These are phyloP conservation scores for Aureobasidium sp. DNA, from an alignment of 2,329 filamentous ascomycete species.

Conservation along the genomic window DNA sequence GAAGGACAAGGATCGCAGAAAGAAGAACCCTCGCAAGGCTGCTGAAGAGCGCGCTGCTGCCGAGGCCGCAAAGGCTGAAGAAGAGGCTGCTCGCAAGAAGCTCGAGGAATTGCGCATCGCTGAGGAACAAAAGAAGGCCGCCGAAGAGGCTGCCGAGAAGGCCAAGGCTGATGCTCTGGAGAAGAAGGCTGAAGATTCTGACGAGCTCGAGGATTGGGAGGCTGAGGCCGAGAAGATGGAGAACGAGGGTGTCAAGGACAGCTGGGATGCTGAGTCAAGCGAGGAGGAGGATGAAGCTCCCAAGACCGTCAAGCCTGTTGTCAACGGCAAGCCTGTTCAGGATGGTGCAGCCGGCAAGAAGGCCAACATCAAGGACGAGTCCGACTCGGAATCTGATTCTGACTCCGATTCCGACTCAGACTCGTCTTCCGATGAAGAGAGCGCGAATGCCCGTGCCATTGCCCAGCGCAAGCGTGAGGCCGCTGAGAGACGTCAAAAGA, in stretches of 20 bases:
- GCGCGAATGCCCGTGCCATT: slow-evolving; percentile 66
- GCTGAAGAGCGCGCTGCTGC: slow-evolving; percentile 45
- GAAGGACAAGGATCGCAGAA: slow-evolving; percentile 66
- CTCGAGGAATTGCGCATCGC: slow-evolving; percentile 45
- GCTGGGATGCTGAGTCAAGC: slow-evolving; percentile 83
- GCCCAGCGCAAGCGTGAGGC: slow-evolving; percentile 80
- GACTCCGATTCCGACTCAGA: slow-evolving; percentile 46
- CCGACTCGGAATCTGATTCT: slow-evolving; percentile 42
- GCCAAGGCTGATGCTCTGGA: slow-evolving; percentile 62
- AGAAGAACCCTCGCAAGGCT: slow-evolving; percentile 61
- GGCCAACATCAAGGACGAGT: slow-evolving; percentile 22
- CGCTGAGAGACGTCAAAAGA: slow-evolving; percentile 78
- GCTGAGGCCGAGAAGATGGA: slow-evolving; percentile 67
- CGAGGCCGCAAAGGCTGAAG: slow-evolving; percentile 31
- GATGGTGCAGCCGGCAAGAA: slow-evolving; percentile 23
- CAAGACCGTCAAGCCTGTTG: slow-evolving; percentile 33
- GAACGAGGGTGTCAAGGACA: slow-evolving; percentile 78
- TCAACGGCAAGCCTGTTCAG: slow-evolving; percentile 31
- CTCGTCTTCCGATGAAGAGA: slow-evolving; percentile 60
- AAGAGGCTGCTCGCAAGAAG: slow-evolving; percentile 51
- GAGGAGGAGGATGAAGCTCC: slow-evolving; percentile 61
- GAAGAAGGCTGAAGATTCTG: slow-evolving; percentile 56
- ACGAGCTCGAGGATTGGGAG: slow-evolving; percentile 78
- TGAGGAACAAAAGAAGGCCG: slow-evolving; percentile 66
- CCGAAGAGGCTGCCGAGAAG: slow-evolving; percentile 69